A percentile compares a stretch with the other conserved stretches of the same genome.
Conservation (phyloP, 768 basidiomycete genomes). For the Amanita rubescens region DNA sequence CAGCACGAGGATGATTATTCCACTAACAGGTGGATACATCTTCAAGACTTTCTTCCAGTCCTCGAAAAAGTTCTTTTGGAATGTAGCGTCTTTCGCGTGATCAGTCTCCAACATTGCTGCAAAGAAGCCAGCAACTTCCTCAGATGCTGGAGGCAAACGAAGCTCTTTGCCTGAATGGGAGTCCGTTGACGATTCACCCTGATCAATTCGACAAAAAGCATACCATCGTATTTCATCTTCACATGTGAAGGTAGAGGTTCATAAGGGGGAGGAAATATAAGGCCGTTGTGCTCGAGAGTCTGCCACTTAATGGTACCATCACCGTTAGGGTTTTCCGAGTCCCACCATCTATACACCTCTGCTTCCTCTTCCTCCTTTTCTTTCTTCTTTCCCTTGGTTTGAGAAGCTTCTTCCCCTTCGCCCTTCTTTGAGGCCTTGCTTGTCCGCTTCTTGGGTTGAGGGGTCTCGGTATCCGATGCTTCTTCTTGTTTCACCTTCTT, state of each 20-base stretch:
- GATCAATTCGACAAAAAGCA: slow-evolving; percentile 8
- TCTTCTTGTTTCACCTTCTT: slow-evolving; percentile 55
- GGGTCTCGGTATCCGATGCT: slow-evolving; percentile 29
- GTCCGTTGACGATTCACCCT: slow-evolving; percentile 8
- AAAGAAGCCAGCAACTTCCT: slow-evolving; percentile 97
- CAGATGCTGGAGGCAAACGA: slow-evolving; percentile 74
- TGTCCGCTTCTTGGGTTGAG: slow-evolving; percentile 39
- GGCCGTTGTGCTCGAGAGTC: slow-evolving; percentile 91
- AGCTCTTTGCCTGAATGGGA: slow-evolving; percentile 58
- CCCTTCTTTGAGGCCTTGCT: slow-evolving; percentile 36
- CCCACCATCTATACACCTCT: slow-evolving; percentile 85
- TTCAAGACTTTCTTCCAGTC: slow-evolving; percentile 79
- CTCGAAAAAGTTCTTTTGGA: slow-evolving; percentile 93
- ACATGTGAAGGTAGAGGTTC: slow-evolving; percentile 72
- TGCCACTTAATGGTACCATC: slow-evolving; percentile 87
- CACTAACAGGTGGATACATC: slow-evolving; percentile 68
- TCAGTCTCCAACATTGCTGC: slow-evolving; percentile 88
- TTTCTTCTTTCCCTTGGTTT: slow-evolving; percentile 41
- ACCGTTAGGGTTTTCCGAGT: slow-evolving; percentile 53
- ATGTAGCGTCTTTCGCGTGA: slow-evolving; percentile 80
- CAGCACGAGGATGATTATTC: background rate
- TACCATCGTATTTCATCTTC: slow-evolving; percentile 95
- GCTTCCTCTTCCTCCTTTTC: slow-evolving; percentile 61
- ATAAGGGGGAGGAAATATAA: slow-evolving; percentile 94
- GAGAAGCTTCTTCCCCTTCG: slow-evolving; percentile 28